Base-by-base conservation (phyloP, 2,329 filamentous ascomycete species). In the Cercospora canescens region DNA sequence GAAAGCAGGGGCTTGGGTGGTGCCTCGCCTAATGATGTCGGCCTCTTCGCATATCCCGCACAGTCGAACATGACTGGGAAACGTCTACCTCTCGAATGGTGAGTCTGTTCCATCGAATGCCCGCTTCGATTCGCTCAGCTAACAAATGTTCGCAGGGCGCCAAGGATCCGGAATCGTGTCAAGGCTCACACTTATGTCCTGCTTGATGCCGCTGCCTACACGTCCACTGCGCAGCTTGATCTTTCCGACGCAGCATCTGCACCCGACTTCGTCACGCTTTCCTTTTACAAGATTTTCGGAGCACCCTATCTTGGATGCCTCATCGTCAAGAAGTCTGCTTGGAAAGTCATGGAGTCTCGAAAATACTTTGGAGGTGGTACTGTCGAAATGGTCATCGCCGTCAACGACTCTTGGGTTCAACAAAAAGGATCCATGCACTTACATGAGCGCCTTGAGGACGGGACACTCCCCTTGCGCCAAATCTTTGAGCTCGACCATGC, bases 261-360 rank as follows among this genome's bases (percentile, higher is more conserved):
- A 0, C 91, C 94, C 1, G 94, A 97, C 76, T 97, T 97, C 71
- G 89, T 88, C 0, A 90, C 92, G 0, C 75, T 97, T 45, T 97
- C 93, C 76, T 89, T 97, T 70, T 96, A 97, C 82, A 98, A 97
- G 77, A 94, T 97, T 16, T 97, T 97, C 77, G 94, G 94, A 1
- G 97, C 97, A 70, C 94, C 94, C 0, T 92, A 97, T 74, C 82
- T 97, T 2, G 94, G 94, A 1, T 93, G 89, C 1, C 80, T 98
- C 65, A 87, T 97, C 32, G 88, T 97, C 16, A 88, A 91, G 41
- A 92, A 91, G 71, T 83, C 86, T 32, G 87, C 91, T 14, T 87
- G 86, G 12, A 76, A 84, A 34, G 89, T 96, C 61, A 67, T 75
- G 41, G 81, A 85, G 50, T 82, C 83, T 52, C 87, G 92, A 67